A percentile compares a stretch with the other conserved stretches of the same genome.
Conservation (phyloP, 768 basidiomycete genomes). For the Amanita exitialis region DNA sequence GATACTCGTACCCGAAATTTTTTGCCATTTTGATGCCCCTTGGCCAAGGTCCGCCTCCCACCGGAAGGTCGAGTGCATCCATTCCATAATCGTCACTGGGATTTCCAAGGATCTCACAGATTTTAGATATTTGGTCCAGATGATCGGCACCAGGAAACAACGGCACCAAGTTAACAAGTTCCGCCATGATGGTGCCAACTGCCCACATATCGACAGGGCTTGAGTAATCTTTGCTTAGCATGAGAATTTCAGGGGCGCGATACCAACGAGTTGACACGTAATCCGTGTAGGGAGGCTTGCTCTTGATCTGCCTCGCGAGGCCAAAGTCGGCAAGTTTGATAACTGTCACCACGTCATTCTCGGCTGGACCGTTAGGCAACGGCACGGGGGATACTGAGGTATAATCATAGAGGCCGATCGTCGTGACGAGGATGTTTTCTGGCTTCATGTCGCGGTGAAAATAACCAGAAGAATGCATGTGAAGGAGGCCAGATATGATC, state of each 20-base stretch:
- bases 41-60: constrained; percentile 87
- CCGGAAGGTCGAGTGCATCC: constrained; percentile 53
- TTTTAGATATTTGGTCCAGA: constrained; percentile 84
- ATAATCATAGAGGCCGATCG: constrained; percentile 92
- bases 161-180: constrained; percentile 89
- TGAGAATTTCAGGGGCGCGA: constrained; percentile 92
- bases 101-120: constrained; percentile 91
- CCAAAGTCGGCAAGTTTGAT: constrained; percentile 99
- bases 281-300: constrained; percentile 92
- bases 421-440: constrained; percentile 97
- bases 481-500: constrained; percentile 81
- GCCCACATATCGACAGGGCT: constrained; percentile 99
- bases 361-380: constrained; percentile 52
- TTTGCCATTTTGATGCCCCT: constrained; percentile 83
- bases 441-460: constrained; percentile 99
- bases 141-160: constrained; percentile 92
- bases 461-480: constrained; percentile 88
- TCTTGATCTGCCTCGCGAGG: constrained; percentile 82
- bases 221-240: constrained; percentile 88
- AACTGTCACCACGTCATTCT: constrained; percentile 92
- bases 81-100: constrained; percentile 76
- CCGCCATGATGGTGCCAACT: constrained; percentile 95
- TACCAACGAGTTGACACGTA: constrained; percentile 99
- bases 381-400: constrained; percentile 65
- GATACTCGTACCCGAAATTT: constrained; percentile 79